These are phyloP conservation scores for Candida labiduridarum DNA, from an alignment of 1,139 yeast genomes.

Conservation along the genomic window DNA sequence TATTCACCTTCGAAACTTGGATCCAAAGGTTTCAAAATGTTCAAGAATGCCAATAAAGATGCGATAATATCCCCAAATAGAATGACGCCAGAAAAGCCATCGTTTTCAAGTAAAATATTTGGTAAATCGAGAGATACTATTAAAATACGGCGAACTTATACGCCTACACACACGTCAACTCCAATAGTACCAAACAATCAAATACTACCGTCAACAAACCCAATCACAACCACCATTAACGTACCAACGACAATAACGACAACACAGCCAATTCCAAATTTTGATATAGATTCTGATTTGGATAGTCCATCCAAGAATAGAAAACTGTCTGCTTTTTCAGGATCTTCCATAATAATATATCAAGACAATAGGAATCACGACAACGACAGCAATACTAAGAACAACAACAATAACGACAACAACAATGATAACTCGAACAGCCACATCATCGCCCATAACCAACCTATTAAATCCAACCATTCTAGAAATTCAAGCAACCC, in stretches of 20 bases:
- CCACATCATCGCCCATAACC: too few species aligned
- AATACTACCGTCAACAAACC: conserved; percentile 23
- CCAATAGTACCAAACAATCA: conserved; percentile 8
- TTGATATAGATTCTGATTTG: conserved; percentile 29
- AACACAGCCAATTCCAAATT: conserved; percentile 12
- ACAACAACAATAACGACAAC: too few species aligned
- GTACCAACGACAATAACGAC: conserved; percentile 1
- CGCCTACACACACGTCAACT: conserved; percentile 17
- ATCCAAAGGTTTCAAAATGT: conserved; percentile 36
- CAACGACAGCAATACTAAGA: neutral
- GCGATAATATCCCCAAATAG: conserved; percentile 39
- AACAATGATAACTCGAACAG: too few species aligned
- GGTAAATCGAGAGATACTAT: conserved; percentile 15
- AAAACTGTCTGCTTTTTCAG: conserved; percentile 26
- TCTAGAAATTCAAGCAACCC: conserved; percentile 5
- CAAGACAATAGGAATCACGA: conserved; percentile 18
- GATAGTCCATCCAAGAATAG: conserved; percentile 41
- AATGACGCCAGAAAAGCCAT: conserved; percentile 21
- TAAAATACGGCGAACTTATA: conserved; percentile 16
- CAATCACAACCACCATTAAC: conserved; percentile 19
- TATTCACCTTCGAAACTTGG: conserved; percentile 38
- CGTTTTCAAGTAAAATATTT: conserved; percentile 20
- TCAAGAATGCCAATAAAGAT: conserved; percentile 34
- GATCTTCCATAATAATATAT: conserved; percentile 20
- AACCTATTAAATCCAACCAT: neutral